phyloP scores from a whole-genome alignment of 2,329 filamentous ascomycete species.

The Xylariaceae sp. region DNA sequence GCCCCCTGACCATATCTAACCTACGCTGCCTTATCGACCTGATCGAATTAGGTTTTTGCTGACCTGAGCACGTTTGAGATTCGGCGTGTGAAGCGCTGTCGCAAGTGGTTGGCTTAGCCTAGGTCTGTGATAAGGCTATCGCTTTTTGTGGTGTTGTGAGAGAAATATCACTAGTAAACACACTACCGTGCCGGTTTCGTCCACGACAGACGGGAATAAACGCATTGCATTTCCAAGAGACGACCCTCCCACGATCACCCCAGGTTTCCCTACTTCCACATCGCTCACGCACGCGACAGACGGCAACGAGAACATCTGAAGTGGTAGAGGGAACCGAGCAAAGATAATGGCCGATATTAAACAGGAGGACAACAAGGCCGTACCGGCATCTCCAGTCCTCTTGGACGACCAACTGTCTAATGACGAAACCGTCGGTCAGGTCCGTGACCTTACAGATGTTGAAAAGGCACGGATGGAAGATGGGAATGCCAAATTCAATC shows the following conservation, averaged over 20 bases:
- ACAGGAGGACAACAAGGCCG: conserved; percentile 32
- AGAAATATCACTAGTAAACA: background rate
- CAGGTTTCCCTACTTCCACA: background rate
- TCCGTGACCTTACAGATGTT: conserved; percentile 48
- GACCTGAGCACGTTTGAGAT: background rate
- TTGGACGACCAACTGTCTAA: conserved; percentile 27
- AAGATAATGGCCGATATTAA: conserved; percentile 19
- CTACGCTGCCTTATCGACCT: background rate
- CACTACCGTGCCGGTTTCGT: background rate
- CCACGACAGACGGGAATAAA: background rate
- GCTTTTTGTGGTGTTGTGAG: background rate
- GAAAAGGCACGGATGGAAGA: conserved; percentile 55
- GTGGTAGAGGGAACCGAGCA: background rate
- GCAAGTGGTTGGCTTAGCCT: background rate
- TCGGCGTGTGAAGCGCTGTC: conserved; percentile 1
- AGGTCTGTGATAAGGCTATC: background rate
- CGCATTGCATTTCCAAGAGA: background rate
- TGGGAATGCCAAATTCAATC: conserved; percentile 57
- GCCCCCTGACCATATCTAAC: conserved; percentile 6
- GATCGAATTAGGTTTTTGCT: background rate
- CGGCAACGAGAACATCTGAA: background rate
- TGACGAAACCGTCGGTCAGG: conserved; percentile 41
- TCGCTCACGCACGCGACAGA: background rate
- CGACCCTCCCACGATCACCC: background rate
- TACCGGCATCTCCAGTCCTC: conserved; percentile 17